Percentiles rank a stretch among this genome's conserved stretches.
Evolutionary conservation across 495 filamentous ascomycete genomes (phyloP).

Genomic region (Tetracladium setigerum): DNA sequence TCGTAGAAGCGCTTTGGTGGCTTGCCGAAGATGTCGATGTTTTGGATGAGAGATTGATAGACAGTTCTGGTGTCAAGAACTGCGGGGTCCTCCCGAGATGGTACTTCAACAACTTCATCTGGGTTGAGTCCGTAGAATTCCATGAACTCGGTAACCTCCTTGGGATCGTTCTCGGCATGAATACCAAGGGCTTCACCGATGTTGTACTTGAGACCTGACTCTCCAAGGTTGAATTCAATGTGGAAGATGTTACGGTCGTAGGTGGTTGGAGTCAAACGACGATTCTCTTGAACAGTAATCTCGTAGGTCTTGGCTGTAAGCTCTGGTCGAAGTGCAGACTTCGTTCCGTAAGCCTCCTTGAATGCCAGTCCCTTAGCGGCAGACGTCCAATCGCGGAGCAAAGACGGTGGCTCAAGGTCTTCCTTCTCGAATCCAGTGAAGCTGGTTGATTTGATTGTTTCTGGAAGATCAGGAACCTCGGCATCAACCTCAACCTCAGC

Average conservation of each 20-base stretch:
- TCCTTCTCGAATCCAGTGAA: conserved; percentile 76
- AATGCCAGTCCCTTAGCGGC: conserved; percentile 84
- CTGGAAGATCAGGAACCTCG: conserved; percentile 41
- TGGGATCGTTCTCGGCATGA: conserved; percentile 83
- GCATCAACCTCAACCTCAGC: conserved; percentile 53
- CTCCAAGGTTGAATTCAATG: conserved; percentile 93
- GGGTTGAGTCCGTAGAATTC: conserved; percentile 76
- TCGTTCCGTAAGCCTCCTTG: conserved; percentile 86
- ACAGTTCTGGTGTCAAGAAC: conserved; percentile 86
- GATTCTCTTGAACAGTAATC: conserved; percentile 89
- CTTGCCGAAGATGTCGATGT: conserved; percentile 93
- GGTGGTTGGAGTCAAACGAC: conserved; percentile 74
- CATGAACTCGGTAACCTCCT: conserved; percentile 78
- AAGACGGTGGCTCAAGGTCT: conserved; percentile 55
- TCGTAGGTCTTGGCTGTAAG: conserved; percentile 76
- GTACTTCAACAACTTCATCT: conserved; percentile 80
- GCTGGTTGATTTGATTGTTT: conserved; percentile 61
- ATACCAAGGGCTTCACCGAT: conserved; percentile 98
- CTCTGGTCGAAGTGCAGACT: conserved; percentile 72
- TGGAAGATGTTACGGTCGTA: conserved; percentile 99
- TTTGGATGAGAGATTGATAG: conserved; percentile 86
- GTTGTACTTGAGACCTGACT: conserved; percentile 85
- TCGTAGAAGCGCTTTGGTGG: conserved; percentile 98
- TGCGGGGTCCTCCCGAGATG: conserved; percentile 71
- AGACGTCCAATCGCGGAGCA: conserved; percentile 68